Evolutionary conservation across 352 stramenopile species (phyloP).

Genomic region (Phytophthora pinifolia): DNA sequence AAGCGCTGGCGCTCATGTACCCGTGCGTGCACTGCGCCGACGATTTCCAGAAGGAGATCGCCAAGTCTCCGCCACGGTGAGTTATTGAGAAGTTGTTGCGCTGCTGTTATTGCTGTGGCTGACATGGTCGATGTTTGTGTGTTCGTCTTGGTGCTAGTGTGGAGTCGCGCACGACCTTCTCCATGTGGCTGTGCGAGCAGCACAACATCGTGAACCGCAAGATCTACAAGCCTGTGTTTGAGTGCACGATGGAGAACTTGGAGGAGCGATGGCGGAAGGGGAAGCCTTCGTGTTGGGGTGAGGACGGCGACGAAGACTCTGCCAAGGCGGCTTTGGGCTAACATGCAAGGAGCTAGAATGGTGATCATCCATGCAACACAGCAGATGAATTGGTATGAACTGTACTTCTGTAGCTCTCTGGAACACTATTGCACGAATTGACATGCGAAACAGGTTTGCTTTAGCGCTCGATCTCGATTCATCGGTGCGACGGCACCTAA

Average conservation of each 20-base stretch:
- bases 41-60: conserved; percentile 95
- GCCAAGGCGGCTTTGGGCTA: conserved; percentile 28
- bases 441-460: neutral
- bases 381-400: conserved; percentile 2
- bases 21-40: conserved; percentile 93
- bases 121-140: neutral
- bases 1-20: conserved; percentile 92
- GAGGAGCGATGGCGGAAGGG: conserved; percentile 95
- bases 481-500: conserved; percentile 4
- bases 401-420: conserved; percentile 14
- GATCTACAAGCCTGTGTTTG: conserved; percentile 93
- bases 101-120: neutral
- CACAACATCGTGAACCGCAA: conserved; percentile 98
- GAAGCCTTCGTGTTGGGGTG: conserved; percentile 79
- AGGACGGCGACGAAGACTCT: conserved; percentile 44
- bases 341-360: neutral
- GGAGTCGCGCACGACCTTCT: conserved; percentile 92
- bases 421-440: too few species aligned
- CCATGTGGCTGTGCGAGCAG: conserved; percentile 96
- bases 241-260: conserved; percentile 92
- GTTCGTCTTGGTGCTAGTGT: conserved; percentile 43
- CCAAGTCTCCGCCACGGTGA: conserved; percentile 90
- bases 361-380: neutral
- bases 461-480: conserved; percentile 8
- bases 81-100: conserved; percentile 1